Conservation (phyloP, 805 yeast genomes). For the Saccharomycopsis olivae region DNA sequence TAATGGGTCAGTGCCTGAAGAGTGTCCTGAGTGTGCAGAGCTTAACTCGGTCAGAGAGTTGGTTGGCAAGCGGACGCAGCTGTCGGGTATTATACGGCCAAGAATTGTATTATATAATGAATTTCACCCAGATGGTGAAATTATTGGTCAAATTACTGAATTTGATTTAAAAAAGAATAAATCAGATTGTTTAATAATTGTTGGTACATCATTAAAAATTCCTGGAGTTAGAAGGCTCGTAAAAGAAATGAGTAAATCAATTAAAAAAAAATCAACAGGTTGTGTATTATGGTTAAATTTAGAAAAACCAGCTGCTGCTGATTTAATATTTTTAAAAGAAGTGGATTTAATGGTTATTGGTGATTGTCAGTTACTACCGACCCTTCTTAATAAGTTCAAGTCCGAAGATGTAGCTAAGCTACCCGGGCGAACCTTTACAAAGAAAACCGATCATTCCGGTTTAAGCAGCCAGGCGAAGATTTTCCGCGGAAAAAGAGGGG, state of each 20-base stretch:
- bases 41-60: conserved; percentile 42
- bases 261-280: conserved; percentile 36
- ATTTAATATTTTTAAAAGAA: conserved; percentile 34
- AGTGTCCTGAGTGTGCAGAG: conserved; percentile 58
- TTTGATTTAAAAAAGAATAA: conserved; percentile 43
- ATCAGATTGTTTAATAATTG: conserved; percentile 72
- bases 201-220: conserved; percentile 78
- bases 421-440: too few species aligned
- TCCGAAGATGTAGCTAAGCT: too few species aligned
- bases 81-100: conserved; percentile 51
- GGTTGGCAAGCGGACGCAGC: conserved; percentile 59
- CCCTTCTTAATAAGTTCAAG: not conserved
- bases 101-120: conserved; percentile 65
- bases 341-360: conserved; percentile 53
- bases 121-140: conserved; percentile 78
- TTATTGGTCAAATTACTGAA: conserved; percentile 67
- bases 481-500: too few species aligned
- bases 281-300: conserved; percentile 52
- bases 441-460: too few species aligned
- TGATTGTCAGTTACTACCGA: conserved; percentile 52
- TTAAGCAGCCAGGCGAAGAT: too few species aligned
- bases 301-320: conserved; percentile 42
- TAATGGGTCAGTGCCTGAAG: conserved; percentile 25
- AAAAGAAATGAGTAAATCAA: conserved; percentile 20
- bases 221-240: conserved; percentile 60